Conservation (phyloP, 768 basidiomycete genomes). For the Boletus huronensis region DNA sequence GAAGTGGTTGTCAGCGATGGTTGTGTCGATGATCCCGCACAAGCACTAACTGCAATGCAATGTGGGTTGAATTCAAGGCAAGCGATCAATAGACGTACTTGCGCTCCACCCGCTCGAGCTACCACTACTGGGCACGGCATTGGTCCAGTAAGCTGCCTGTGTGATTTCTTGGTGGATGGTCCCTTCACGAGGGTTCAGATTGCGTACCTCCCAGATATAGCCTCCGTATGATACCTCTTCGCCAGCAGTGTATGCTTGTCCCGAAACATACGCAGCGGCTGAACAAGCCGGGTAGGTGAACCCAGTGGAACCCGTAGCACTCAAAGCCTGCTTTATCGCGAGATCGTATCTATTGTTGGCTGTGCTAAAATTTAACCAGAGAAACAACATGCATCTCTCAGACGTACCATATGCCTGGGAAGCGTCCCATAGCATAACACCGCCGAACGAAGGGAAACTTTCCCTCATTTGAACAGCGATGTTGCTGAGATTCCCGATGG, state of each 20-base stretch:
- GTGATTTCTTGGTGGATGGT: neutral
- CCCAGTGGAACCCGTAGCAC: conserved; percentile 62
- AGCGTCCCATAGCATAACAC: conserved; percentile 45
- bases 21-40: conserved; percentile 10
- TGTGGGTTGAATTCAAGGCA: neutral
- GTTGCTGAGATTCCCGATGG: conserved; percentile 30
- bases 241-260: conserved; percentile 49
- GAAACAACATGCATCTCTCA: neutral
- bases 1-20: conserved; percentile 15
- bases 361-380: conserved; percentile 14
- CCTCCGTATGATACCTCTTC: conserved; percentile 53
- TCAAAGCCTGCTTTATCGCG: conserved; percentile 57
- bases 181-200: neutral
- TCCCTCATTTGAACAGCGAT: conserved; percentile 34
- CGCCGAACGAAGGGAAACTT: conserved; percentile 42
- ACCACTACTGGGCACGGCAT: conserved; percentile 44
- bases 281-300: conserved; percentile 63
- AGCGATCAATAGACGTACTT: conserved; percentile 38
- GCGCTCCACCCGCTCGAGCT: conserved; percentile 62
- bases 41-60: conserved; percentile 20
- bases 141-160: conserved; percentile 62
- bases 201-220: conserved; percentile 60
- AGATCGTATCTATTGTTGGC: conserved; percentile 59
- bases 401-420: conserved; percentile 37
- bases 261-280: conserved; percentile 49